Base-by-base conservation (phyloP, 2,329 filamentous ascomycete genomes). In the Aaosphaeria arxii region DNA sequence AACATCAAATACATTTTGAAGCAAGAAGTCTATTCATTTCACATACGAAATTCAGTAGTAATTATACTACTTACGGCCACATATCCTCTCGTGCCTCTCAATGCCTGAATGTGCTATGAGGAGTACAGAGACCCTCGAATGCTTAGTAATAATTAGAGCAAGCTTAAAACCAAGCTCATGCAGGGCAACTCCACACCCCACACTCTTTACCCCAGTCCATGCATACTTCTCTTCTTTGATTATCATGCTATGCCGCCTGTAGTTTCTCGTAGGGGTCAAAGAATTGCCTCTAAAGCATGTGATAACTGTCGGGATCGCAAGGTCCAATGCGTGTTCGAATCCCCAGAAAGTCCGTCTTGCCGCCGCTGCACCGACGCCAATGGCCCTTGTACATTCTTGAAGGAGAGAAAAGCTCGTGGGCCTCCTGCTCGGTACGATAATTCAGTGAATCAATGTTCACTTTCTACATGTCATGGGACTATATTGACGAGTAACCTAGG, bases 211-310 rank as follows among this genome's bases (percentile, higher is more conserved):
- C 17, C 17, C 17, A 24, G 17, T 24, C 17, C 17, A 24, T 24
- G 17, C 17, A 24, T 24, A 24, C 17, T 24, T 24, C 17, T 24
- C 17, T 24, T 24, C 17, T 24, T 24, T 24, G 17, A 24, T 24
- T 24, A 24, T 24, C 17, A 24, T 24, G 17, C 49, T 45, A 56
- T 56, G 51, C 51, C 49, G 51, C 51, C 49, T 42, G 43, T 52
- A 43, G 42, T 43, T 33, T 54, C 53, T 11, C 47, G 53, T 9
- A 31, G 40, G 24, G 51, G 51, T 11, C 46, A 49, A 32, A 45
- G 50, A 9, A 56, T 56, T 30, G 45, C 51, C 6, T 53, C 54
- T 17, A 56, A 49, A 48, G 51, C 54, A 45, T 56, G 54, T 47
- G 51, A 53, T 30, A 31, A 24, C 3, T 56, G 54, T 42, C 49